Evolutionary conservation across 148 eudicot genomes (phyloP), one percentile per base, ranked within the genome.

Genomic region (Camellia sinensis): DNA sequence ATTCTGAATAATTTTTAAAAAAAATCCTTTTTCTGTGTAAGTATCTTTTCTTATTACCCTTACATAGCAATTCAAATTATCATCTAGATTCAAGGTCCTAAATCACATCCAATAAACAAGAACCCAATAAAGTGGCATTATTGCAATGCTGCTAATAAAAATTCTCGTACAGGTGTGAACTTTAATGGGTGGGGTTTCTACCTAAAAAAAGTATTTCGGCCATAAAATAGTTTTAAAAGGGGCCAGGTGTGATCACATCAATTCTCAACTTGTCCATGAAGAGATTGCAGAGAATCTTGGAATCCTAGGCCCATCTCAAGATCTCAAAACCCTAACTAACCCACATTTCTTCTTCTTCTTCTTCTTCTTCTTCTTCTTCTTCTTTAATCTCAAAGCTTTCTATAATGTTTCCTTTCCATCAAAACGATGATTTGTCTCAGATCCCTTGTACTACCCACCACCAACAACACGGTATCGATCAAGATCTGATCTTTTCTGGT

Each of bases 331-430:
- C 44, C 37, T 29, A 29, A 29, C 37, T 61, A 66, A 1, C 59
- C 6, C 4, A 59, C 53, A 37, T 64, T 57, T 46, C 53, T 60
- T 45, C 45, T 13, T 67, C 64, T 78, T 71, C 63, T 40, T 53
- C 69, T 41, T 13, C 56, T 41, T 63, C 19, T 70, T 21, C 14
- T 43, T 52, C 52, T 9, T n/a, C 57, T 81, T 37, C 22, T 50
- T 3, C 18, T 8, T 50, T 18, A 65, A 65, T 6, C 19, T 54
- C 59, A 59, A 71, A 52, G 0, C 6, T 43, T 50, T 65, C 59
- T 46, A 12, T 2, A 19, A 84, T 87, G 87, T 87, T 84, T 68
- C 89, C 89, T 59, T 82, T 84, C 61, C 78, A 84, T 10, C 78
- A 79, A 78, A 80, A 78, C 43, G 8, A 54, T 75, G 84, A 83